phyloP scores from a whole-genome alignment of 2,329 filamentous ascomycete genomes.

The Westerdykella aurantiaca region DNA sequence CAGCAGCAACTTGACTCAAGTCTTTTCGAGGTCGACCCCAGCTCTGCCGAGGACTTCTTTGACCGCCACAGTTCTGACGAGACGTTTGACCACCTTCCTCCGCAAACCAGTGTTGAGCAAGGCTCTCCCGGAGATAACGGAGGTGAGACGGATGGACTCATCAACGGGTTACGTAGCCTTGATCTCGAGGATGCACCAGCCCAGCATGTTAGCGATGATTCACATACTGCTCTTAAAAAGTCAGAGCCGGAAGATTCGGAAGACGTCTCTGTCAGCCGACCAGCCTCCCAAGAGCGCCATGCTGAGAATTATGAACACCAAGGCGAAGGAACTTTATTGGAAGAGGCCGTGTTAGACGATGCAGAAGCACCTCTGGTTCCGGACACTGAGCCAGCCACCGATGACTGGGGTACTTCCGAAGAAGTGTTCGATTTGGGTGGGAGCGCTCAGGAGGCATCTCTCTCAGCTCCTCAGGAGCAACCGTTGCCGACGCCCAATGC shows the following conservation, averaged over 20 bases:
- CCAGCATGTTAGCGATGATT: slow-evolving; percentile 9
- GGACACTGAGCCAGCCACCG: slow-evolving; percentile 34
- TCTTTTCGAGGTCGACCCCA: slow-evolving; percentile 8
- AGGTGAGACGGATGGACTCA: slow-evolving; percentile 10
- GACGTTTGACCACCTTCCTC: slow-evolving; percentile 5
- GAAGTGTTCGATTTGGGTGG: slow-evolving; percentile 30
- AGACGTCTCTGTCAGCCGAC: not conserved
- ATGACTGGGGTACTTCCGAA: slow-evolving; percentile 29
- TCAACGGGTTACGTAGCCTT: slow-evolving; percentile 15
- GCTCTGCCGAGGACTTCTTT: slow-evolving; percentile 33
- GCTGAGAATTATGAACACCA: slow-evolving; percentile 44
- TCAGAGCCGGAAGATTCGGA: not conserved
- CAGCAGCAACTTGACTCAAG: not conserved
- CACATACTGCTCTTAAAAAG: slow-evolving; percentile 7
- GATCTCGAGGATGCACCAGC: slow-evolving; percentile 10
- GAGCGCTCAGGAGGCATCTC: slow-evolving; percentile 16
- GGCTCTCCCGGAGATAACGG: slow-evolving; percentile 3
- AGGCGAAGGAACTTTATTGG: slow-evolving; percentile 41
- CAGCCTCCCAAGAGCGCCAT: slow-evolving; percentile 13
- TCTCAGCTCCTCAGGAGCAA: slow-evolving; percentile 4
- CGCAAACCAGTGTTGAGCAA: slow-evolving; percentile 1
- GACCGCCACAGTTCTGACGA: slow-evolving; percentile 20
- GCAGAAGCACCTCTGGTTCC: slow-evolving; percentile 38
- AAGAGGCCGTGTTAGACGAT: slow-evolving; percentile 43
- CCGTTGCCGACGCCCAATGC: slow-evolving; percentile 17